Evolutionary conservation across 345 rosid genomes (phyloP).

Genomic region (Litchi chinensis): DNA sequence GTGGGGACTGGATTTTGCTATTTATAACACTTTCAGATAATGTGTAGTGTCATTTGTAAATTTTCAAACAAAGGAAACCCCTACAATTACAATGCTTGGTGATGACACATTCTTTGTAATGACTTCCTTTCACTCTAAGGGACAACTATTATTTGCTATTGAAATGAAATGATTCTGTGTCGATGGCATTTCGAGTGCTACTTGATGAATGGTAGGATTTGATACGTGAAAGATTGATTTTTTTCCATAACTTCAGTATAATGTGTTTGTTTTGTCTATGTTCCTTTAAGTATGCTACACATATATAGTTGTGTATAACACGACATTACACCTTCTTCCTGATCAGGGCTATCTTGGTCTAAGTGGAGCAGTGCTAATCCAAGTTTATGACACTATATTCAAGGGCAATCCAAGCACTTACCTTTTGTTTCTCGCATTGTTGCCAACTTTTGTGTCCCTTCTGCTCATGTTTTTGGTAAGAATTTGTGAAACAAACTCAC

Average conservation of each 20-base stretch:
- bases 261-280: neutral
- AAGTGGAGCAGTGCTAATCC: slow-evolving; percentile 60
- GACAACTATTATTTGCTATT: neutral
- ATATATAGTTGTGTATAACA: neutral
- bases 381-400: slow-evolving; percentile 45
- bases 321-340: neutral
- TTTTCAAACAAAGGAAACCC: neutral
- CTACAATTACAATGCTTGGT: neutral
- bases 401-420: slow-evolving; percentile 35
- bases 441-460: slow-evolving; percentile 38
- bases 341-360: slow-evolving; percentile 57
- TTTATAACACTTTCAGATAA: neutral
- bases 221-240: too few species aligned
- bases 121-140: neutral
- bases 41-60: neutral
- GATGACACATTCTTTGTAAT: neutral
- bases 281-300: neutral
- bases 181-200: neutral
- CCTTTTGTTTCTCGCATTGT: slow-evolving; percentile 45
- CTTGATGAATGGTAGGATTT: neutral
- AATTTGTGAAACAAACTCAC: slow-evolving; percentile 22
- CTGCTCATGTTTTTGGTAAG: slow-evolving; percentile 55
- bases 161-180: neutral
- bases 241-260: neutral
- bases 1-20: neutral